Conservation (phyloP, 78 protist genomes). For the Acrasis kona region DNA sequence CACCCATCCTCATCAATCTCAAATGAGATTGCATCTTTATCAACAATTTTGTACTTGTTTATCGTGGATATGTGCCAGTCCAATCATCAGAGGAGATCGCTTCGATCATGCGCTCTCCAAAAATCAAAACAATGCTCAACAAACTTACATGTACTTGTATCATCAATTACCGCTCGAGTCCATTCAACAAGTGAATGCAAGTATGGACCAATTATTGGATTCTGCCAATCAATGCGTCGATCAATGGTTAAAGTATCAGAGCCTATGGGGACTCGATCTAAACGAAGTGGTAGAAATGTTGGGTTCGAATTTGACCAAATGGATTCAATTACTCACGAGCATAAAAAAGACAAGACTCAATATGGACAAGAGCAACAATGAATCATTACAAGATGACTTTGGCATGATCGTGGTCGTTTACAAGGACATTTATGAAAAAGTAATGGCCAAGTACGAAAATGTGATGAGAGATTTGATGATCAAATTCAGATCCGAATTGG, state of each 20-base stretch:
- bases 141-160: background rate
- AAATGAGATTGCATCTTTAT: slow-evolving; percentile 54
- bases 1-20: slow-evolving; percentile 73
- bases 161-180: background rate
- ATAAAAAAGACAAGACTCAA: slow-evolving; percentile 70
- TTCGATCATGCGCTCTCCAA: background rate
- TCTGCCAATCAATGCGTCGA: slow-evolving; percentile 38
- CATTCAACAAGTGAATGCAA: slow-evolving; percentile 36
- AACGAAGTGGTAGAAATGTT: slow-evolving; percentile 32
- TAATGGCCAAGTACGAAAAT: slow-evolving; percentile 13
- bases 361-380: slow-evolving; percentile 80
- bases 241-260: slow-evolving; percentile 86
- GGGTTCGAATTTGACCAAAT: slow-evolving; percentile 61
- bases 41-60: slow-evolving; percentile 33
- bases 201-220: slow-evolving; percentile 37
- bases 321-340: slow-evolving; percentile 54
- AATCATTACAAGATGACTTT: slow-evolving; percentile 44
- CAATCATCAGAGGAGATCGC: slow-evolving; percentile 31
- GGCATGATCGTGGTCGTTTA: slow-evolving; percentile 35
- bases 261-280: slow-evolving; percentile 87
- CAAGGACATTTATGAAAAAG: slow-evolving; percentile 5
- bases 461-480: slow-evolving; percentile 4
- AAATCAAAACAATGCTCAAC: background rate
- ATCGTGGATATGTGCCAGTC: background rate
- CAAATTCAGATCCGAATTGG: slow-evolving; percentile 4